These are phyloP conservation scores for Stagonosporopsis rhizophila DNA, from an alignment of 2,329 filamentous ascomycete genomes.

Conservation along the genomic window DNA sequence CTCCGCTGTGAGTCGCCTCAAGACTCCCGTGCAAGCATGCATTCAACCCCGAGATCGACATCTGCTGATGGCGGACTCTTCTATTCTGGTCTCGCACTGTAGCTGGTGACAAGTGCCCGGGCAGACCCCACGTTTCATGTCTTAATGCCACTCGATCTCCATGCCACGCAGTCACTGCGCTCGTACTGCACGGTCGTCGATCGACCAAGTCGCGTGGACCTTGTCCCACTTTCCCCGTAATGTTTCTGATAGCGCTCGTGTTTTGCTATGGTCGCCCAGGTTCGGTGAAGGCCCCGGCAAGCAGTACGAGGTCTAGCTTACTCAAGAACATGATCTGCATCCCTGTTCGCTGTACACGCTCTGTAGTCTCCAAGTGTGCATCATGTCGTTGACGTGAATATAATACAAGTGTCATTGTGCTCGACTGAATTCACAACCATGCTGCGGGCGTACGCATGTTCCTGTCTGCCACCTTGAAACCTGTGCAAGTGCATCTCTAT, in stretches of 20 bases:
- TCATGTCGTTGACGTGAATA: not conserved
- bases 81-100: not conserved
- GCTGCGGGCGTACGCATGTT: not conserved
- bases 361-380: not conserved
- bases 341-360: not conserved
- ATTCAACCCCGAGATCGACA: not conserved
- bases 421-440: not conserved
- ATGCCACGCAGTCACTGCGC: slow-evolving; percentile 1
- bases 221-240: slow-evolving; percentile 14
- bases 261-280: not conserved
- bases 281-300: not conserved
- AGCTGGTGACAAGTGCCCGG: not conserved
- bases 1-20: not conserved
- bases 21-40: not conserved
- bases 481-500: not conserved
- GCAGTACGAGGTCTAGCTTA: not conserved
- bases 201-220: slow-evolving; percentile 4
- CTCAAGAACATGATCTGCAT: not conserved
- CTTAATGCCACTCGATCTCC: not conserved
- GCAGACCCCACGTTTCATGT: slow-evolving; percentile 10
- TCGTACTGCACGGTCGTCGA: slow-evolving; percentile 8
- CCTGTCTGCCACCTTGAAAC: not conserved
- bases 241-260: not conserved
- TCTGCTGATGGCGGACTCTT: not conserved
- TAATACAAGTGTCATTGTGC: not conserved